Evolutionary conservation across 768 basidiomycete genomes (phyloP), one percentile per base, ranked within the genome.

Genomic region (Suillus paluster): DNA sequence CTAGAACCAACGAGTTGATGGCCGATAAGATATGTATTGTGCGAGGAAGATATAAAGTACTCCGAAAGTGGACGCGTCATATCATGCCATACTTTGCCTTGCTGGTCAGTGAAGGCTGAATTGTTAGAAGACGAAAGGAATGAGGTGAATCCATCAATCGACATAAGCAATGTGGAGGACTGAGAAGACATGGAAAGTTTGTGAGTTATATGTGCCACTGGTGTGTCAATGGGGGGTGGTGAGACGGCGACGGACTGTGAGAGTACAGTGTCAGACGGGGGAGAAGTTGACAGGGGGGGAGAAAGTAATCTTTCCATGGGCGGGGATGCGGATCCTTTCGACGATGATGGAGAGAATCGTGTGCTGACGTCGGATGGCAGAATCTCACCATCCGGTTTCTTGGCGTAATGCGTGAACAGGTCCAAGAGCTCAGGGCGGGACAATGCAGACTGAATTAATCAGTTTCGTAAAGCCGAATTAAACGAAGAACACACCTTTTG

Each of bases 1-100:
- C 92, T 94, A 34, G 89, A 86, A 5, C 97, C 97, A 45, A 95
- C 83, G 4, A 94, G 82, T 69, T 96, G 94, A 69, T 92, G 84
- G 0, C 94, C 94, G 19, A 93, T 86, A 10, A 96, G 86, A 70
- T 95, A 95, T 0, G 94, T 95, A 66, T 99, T 98, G 71, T 99
- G 96, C 10, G 92, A 94, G 12, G 92, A 89, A 4, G 92, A 94
- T 69, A 96, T 85, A 70, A 81, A 94, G 72, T 99, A 99, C 61
- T 98, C 92, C 2, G 87, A 85, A 15, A 97, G 79, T 1, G 97
- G 94, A 1, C 84, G 80, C 1, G 90, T 90, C 97, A 99, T 98
- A 67, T 97, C 90, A 55, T 95, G 92, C 73, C 80, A 81, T 6
- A 88, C 76, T 17, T 79, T 77, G 34, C 75, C 73, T 41, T 87